A percentile compares a stretch with the other conserved stretches of the same genome.
Conservation (phyloP, 1,284 basidiomycete species). For the Apiotrichum montevideense region DNA sequence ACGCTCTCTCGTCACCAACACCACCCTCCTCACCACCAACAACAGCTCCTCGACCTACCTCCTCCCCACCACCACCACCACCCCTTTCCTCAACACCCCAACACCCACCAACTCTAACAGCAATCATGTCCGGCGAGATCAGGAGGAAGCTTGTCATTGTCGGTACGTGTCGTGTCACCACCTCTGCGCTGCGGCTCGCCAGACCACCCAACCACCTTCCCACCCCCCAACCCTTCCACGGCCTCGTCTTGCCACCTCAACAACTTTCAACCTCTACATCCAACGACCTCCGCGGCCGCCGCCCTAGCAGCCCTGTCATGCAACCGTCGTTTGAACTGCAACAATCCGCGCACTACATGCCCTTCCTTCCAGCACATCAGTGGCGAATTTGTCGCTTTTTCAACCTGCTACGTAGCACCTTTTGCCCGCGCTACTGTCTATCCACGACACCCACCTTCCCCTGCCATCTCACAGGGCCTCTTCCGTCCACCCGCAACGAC, state of each 20-base stretch:
- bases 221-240: neutral
- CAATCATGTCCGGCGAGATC: constrained; percentile 45
- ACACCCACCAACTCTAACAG: neutral
- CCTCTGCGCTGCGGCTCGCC: neutral
- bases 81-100: neutral
- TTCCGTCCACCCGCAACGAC: neutral
- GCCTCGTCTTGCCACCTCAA: no score
- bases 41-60: neutral
- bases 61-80: neutral
- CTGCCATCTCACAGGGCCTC: no score
- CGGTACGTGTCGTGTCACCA: constrained; percentile 29
- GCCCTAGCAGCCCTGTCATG: no score
- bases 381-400: neutral
- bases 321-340: no score
- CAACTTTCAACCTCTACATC: no score
- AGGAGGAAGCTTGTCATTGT: constrained; percentile 49
- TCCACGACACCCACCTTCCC: neutral
- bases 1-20: neutral
- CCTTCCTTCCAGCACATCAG: neutral
- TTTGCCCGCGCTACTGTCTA: no score
- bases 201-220: neutral
- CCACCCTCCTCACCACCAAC: no score
- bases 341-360: no score
- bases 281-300: no score
- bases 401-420: no score